Evolutionary conservation across 345 rosid species (phyloP).

Genomic region (Durio zibethinus): DNA sequence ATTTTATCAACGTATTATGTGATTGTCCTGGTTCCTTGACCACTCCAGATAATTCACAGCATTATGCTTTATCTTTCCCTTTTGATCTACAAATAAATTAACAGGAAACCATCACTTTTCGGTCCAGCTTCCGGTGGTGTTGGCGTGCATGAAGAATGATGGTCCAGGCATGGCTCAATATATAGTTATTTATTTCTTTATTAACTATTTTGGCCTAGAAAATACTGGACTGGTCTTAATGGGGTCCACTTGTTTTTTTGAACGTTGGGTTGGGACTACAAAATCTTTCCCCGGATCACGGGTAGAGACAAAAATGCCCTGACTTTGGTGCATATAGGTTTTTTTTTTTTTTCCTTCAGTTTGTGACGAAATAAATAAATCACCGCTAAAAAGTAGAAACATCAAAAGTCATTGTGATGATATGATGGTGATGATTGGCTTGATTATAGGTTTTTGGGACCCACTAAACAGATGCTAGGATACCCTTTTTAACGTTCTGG

Average conservation of each 20-base stretch:
- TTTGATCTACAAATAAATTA: not conserved
- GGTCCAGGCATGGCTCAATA: conserved; percentile 41
- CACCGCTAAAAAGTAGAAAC: not conserved
- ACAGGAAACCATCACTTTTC: conserved; percentile 24
- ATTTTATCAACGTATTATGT: too few species aligned
- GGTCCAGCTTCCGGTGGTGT: conserved; percentile 5
- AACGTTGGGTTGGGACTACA: conserved; percentile 28
- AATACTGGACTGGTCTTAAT: not conserved
- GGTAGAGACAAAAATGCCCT: conserved; percentile 6
- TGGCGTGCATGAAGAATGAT: conserved; percentile 29
- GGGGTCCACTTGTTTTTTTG: conserved; percentile 25
- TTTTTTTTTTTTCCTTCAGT: not conserved
- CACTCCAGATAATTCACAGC: too few species aligned
- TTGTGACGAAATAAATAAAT: not conserved
- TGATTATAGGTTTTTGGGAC: not conserved
- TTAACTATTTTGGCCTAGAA: conserved; percentile 14
- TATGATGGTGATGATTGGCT: conserved; percentile 4
- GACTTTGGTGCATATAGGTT: not conserved
- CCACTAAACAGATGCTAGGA: not conserved
- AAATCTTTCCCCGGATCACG: not conserved
- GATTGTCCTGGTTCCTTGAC: too few species aligned
- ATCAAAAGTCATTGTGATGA: conserved; percentile 9
- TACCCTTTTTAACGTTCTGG: not conserved
- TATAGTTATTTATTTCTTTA: not conserved
- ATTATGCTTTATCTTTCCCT: not conserved